Evolutionary conservation across 148 eudicot genomes (phyloP).

Genomic region (Persicaria maculosa): DNA sequence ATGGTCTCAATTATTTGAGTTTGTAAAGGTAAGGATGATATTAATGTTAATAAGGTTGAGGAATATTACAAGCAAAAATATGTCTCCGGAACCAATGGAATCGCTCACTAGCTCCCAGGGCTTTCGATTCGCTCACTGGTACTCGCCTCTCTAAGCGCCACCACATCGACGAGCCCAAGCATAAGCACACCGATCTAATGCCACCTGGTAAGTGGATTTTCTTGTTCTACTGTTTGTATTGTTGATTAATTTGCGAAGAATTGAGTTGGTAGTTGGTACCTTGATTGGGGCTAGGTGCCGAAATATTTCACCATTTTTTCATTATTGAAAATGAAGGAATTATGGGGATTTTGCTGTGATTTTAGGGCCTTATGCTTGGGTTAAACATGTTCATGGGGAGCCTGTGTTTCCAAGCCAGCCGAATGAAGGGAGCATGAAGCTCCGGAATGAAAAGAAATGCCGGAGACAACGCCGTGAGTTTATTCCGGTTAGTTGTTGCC

Average conservation of each 20-base stretch:
- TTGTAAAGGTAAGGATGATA: no score
- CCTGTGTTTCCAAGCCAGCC: no score
- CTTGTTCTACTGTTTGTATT: not conserved
- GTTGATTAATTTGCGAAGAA: not conserved
- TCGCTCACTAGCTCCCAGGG: slow-evolving; percentile 33
- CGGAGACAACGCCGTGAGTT: slow-evolving; percentile 52
- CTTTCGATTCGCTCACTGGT: slow-evolving; percentile 63
- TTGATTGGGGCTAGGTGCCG: not conserved
- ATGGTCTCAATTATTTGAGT: no score
- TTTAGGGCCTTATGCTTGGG: slow-evolving; percentile 95
- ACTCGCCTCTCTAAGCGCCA: slow-evolving; percentile 70
- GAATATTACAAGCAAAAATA: no score
- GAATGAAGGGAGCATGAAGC: no score
- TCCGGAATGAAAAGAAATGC: no score
- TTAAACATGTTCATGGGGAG: slow-evolving; percentile 60
- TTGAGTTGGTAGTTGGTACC: not conserved
- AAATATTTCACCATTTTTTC: not conserved
- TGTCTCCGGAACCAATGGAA: no score
- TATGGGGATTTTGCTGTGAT: slow-evolving; percentile 15
- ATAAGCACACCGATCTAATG: slow-evolving; percentile 56
- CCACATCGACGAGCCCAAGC: slow-evolving; percentile 48
- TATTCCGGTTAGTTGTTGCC: slow-evolving; percentile 42
- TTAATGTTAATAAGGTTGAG: no score
- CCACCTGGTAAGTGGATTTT: slow-evolving; percentile 35
- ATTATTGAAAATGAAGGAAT: not conserved